phyloP scores from a whole-genome alignment of 805 yeast genomes.

The Nakazawaea populi region DNA sequence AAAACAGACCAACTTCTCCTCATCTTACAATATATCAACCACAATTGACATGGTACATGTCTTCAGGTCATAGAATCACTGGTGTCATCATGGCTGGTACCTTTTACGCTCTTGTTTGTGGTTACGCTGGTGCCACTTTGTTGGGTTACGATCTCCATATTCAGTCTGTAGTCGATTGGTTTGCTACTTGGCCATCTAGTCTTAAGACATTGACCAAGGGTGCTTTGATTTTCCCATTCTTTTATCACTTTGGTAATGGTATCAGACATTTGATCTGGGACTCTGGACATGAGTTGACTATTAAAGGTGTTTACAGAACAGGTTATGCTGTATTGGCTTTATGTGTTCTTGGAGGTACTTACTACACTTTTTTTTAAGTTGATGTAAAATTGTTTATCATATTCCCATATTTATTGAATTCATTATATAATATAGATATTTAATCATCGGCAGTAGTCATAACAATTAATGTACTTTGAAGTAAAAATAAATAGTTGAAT shows the following conservation, averaged over 20 bases:
- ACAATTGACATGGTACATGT: conserved; percentile 79
- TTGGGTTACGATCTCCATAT: conserved; percentile 55
- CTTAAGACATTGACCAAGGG: conserved; percentile 64
- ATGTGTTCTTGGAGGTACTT: conserved; percentile 52
- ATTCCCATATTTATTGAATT: not conserved
- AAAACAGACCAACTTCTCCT: conserved; percentile 85
- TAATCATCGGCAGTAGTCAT: too few species aligned
- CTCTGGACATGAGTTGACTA: conserved; percentile 68
- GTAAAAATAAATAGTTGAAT: too few species aligned
- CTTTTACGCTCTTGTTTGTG: conserved; percentile 70
- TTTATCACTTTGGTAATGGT: conserved; percentile 83
- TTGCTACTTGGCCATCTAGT: conserved; percentile 59
- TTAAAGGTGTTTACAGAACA: conserved; percentile 87
- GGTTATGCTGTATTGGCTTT: conserved; percentile 80
- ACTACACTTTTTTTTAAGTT: conserved; percentile 36
- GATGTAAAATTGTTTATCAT: not conserved
- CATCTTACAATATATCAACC: conserved; percentile 87
- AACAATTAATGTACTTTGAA: too few species aligned
- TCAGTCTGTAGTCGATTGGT: conserved; percentile 43
- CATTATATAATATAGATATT: too few species aligned
- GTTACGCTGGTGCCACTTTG: conserved; percentile 66
- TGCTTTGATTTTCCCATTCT: conserved; percentile 73
- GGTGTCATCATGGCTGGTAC: conserved; percentile 79
- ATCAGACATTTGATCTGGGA: conserved; percentile 95
- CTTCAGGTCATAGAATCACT: conserved; percentile 79